Evolutionary conservation across 495 filamentous ascomycete species (phyloP).

Genomic region (Achaetomiella virescens): DNA sequence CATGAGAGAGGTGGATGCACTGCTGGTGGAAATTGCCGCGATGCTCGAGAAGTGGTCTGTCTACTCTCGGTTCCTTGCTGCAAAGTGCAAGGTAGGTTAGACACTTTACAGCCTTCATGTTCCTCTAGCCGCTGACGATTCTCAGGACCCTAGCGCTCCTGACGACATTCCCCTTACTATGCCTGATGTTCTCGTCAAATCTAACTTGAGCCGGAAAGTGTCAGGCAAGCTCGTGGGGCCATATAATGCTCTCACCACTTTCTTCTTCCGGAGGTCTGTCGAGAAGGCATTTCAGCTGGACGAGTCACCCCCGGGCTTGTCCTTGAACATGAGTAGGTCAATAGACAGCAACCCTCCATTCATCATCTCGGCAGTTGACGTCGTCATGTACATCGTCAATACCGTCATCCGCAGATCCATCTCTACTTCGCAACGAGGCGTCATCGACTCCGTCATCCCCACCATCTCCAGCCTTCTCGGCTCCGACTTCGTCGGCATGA

Average conservation of each 20-base stretch:
- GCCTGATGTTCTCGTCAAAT: slow-evolving; percentile 67
- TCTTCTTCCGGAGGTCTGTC: slow-evolving; percentile 92
- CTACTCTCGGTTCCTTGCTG: slow-evolving; percentile 81
- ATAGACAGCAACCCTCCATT: slow-evolving; percentile 72
- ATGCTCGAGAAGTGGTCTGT: slow-evolving; percentile 94
- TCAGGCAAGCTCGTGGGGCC: slow-evolving; percentile 62
- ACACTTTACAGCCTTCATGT: neutral
- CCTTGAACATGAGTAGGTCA: slow-evolving; percentile 60
- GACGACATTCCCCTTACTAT: slow-evolving; percentile 46
- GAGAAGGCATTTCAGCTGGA: slow-evolving; percentile 99
- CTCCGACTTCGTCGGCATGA: slow-evolving; percentile 92
- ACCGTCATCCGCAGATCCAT: slow-evolving; percentile 80
- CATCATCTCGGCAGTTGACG: slow-evolving; percentile 93
- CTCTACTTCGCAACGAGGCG: slow-evolving; percentile 70
- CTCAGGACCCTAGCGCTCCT: slow-evolving; percentile 38
- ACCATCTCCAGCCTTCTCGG: slow-evolving; percentile 80
- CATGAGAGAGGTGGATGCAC: slow-evolving; percentile 85
- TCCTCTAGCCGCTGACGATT: neutral
- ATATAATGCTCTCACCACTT: slow-evolving; percentile 83
- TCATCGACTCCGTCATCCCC: slow-evolving; percentile 71
- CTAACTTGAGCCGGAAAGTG: slow-evolving; percentile 70
- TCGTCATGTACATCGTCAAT: slow-evolving; percentile 98
- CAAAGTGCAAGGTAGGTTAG: slow-evolving; percentile 65
- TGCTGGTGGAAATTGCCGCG: slow-evolving; percentile 77
- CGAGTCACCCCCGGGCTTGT: slow-evolving; percentile 76